A percentile compares a stretch with the other conserved stretches of the same genome.
Evolutionary conservation across 2,329 filamentous ascomycete species (phyloP).

Genomic region (Fusarium metavorans): DNA sequence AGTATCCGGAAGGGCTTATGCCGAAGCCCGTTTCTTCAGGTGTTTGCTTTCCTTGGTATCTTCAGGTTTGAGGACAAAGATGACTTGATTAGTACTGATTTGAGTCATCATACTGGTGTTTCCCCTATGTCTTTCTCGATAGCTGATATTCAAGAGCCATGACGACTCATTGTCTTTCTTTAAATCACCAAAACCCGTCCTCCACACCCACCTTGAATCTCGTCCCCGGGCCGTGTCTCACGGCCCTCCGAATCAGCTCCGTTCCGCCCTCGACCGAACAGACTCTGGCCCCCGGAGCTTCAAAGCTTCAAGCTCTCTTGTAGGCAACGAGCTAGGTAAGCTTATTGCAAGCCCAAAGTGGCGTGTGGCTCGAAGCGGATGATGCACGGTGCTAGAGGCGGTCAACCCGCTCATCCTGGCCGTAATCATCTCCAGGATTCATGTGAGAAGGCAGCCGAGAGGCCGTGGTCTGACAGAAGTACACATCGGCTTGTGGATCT

Average conservation of each 20-base stretch:
- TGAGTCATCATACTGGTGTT: neutral
- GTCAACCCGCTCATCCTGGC: neutral
- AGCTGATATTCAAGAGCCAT: neutral
- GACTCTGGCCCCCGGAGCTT: neutral
- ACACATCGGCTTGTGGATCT: neutral
- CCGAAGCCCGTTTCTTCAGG: neutral
- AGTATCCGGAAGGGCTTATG: neutral
- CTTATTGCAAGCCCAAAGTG: constrained; percentile 10
- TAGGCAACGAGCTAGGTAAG: constrained; percentile 1
- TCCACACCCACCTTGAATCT: neutral
- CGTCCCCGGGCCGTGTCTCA: neutral
- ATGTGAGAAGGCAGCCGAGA: neutral
- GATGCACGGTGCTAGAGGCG: neutral
- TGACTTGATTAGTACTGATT: neutral
- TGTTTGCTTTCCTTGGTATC: neutral
- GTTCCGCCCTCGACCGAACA: constrained; percentile 19
- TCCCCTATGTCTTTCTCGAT: neutral
- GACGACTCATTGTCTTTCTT: neutral
- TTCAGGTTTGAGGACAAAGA: neutral
- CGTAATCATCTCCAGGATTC: neutral
- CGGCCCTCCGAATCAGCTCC: constrained; percentile 12
- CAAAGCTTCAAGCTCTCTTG: constrained; percentile 6
- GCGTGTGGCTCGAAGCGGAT: neutral
- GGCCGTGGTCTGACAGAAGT: neutral
- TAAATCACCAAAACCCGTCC: neutral